Base-by-base conservation (phyloP, 2,329 filamentous ascomycete genomes). In the Neocucurbitaria cava region DNA sequence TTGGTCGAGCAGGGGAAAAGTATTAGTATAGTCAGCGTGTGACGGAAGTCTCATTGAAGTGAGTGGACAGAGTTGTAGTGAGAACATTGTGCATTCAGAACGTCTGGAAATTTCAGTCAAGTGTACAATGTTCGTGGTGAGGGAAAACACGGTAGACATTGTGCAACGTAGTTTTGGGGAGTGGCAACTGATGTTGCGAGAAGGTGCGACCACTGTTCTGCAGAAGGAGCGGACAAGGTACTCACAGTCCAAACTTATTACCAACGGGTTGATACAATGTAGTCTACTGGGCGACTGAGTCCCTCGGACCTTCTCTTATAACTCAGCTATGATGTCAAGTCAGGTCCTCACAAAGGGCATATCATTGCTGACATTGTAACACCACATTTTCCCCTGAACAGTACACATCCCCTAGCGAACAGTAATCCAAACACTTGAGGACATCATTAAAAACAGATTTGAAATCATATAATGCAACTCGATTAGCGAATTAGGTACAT, bases 401-500 rank as follows among this genome's bases (percentile, higher is more conserved):
- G n/a, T 26, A 26, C 9, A 26, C 9, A 26, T 26, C 9, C 9
- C 24, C 9, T 26, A 46, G 18, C 21, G 26, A 21, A 28, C 24
- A 31, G 23, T 28, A 42, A 13, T n/a, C 24, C 11, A 21, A 13
- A 20, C 10, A 11, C 28, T 7, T 20, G 28, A 13, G 28, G 9
- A 26, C 11, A n/a, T 5, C 17, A 30, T 5, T 28, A 30, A 11
- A 9, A 15, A 31, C 11, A 30, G 3, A 55, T 42, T 47, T 17
- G 35, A 28, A 44, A 52, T 26, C 17, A 17, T 28, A 35, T n/a
- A 59, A 62, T 58, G 61, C 57, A 62, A 62, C 51, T 67, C 52
- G 47, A 71, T 69, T 71, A 68, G 52, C 58, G 62, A 60, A 71
- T 70, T 71, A 70, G 62, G 59, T 69, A 64, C 58, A 54, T 58